Percentiles rank a stretch among this genome's conserved stretches.
phyloP scores from a whole-genome alignment of 192 early-diverging fungal species.

The Coemansia sp. region DNA sequence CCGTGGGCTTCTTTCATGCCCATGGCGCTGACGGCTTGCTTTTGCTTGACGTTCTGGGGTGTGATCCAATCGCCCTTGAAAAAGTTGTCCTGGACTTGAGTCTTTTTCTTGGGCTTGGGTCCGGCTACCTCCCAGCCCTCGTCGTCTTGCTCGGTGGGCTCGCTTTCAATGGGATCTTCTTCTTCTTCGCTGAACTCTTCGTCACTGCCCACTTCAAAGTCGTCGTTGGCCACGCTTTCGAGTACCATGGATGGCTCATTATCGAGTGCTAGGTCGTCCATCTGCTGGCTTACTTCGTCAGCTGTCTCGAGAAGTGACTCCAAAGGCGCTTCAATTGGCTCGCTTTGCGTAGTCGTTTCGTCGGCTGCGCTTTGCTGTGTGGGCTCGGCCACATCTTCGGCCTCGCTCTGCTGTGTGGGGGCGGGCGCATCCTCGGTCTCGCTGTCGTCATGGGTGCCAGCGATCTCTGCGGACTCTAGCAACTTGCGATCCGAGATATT shows the following conservation, averaged over 20 bases:
- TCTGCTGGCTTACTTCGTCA: neutral
- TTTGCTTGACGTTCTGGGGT: conserved; percentile 76
- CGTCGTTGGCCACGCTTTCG: conserved; percentile 13
- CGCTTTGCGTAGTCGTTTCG: neutral
- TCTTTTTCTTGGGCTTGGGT: conserved; percentile 21
- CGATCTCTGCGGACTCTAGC: conserved; percentile 14
- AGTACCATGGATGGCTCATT: neutral
- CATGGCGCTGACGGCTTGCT: conserved; percentile 59
- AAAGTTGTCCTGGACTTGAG: conserved; percentile 47
- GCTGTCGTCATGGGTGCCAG: neutral
- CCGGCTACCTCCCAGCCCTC: conserved; percentile 56
- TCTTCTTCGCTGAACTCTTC: conserved; percentile 8
- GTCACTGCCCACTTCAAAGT: conserved; percentile 16
- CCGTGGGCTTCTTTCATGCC: conserved; percentile 48
- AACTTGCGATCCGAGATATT: conserved; percentile 31
- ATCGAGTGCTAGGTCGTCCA: neutral
- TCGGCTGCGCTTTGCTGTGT: conserved; percentile 1
- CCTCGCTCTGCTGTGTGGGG: neutral
- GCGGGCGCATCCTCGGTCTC: neutral
- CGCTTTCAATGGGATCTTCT: conserved; percentile 12
- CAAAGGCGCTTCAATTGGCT: neutral
- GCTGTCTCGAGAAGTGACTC: neutral
- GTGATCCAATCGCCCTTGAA: conserved; percentile 91
- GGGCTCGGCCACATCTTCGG: neutral
- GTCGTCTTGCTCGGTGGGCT: conserved; percentile 25